Base-by-base conservation (phyloP, 106 monocot genomes). In the Apostasia ramifera region DNA sequence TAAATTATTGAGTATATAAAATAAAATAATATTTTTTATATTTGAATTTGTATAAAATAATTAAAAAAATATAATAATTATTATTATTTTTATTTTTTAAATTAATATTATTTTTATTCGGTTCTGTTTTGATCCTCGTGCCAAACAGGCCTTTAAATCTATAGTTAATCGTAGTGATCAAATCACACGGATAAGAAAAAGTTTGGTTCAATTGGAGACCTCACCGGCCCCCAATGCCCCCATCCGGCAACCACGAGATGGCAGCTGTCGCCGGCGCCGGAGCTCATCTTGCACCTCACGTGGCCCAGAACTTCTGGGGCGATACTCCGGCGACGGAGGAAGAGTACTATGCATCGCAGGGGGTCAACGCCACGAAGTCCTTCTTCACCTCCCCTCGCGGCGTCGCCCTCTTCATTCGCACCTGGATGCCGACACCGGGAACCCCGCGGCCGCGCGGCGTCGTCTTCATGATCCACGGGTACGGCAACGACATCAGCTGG, bases 401-500 rank as follows among this genome's bases (percentile, higher is more conserved):
- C 2, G 61, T 63, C 39, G 55, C 77, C 37, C 88, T 92, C 80
- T 95, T 95, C 80, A 83, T 88, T 66, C 91, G 91, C n/a, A 80
- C 84, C 38, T 95, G 95, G 95, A 70, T 55, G 9, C 91, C 95
- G 4, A 61, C 48, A 8, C n/a, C 38, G 7, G 5, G 14, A 45
- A 39, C 56, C 44, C 7, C 78, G 0, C 72, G 77, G 1, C 75
- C 79, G 2, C 75, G 78, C n/a, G 95, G 73, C 44, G 58, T 84
- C 41, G 38, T 95, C 47, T 88, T 80, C 76, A 86, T 95, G 91
- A 77, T 91, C 73, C 95, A 95, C 54, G 95, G 95, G 14, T 95
- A 95, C 70, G 95, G 91, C 68, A 91, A 91, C 78, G 95, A 95
- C 80, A 86, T 77, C 75, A 86, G 86, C 86, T 95, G 95, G 95